Evolutionary conservation across 768 basidiomycete genomes (phyloP), one percentile per base, ranked within the genome.

Genomic region (Gyrodon lividus): DNA sequence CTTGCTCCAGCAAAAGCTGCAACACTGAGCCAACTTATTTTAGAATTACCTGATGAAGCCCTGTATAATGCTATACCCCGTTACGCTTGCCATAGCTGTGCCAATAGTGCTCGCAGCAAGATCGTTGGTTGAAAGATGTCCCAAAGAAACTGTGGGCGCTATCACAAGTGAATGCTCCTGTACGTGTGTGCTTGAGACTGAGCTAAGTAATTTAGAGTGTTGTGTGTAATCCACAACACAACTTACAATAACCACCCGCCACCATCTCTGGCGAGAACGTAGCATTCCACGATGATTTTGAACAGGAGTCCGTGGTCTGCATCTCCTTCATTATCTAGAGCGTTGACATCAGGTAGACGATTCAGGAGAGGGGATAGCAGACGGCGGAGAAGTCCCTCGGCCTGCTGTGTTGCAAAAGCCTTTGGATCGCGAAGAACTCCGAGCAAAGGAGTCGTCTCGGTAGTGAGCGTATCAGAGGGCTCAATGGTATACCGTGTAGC

Each of bases 61-160:
- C 34, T 75, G 73, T 8, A 77, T 56, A 48, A 79, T 71, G 28
- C 74, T 72, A 48, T 72, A 76, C 4, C 71, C 73, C 2, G 77
- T 74, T 5, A 80, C 70, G 51, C 67, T 72, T 37, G 69, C 63
- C 1, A 74, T 71, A 55, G 75, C 68, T 34, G 63, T 73, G 2
- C 67, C 73, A 8, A 77, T 59, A n/a, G 73, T 74, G 5, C 76
- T 71, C 0, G 78, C 79, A 3, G 81, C 81, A 8, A 82, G 71
- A 48, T 79, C 74, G 0, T 68, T 74, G 0, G 80, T 80, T 1
- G 78, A 78, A 6, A 82, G 65, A 63, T 82, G 81, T 9, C 81
- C 81, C 46, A 80, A 70, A 4, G 72, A 74, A 31, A 82, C 8
- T 65, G 31, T 43, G 17, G 49, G 42, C 5, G 50, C 74, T 6